Base-by-base conservation (phyloP, 2,329 filamentous ascomycete species). In the Fusarium abutilonis region DNA sequence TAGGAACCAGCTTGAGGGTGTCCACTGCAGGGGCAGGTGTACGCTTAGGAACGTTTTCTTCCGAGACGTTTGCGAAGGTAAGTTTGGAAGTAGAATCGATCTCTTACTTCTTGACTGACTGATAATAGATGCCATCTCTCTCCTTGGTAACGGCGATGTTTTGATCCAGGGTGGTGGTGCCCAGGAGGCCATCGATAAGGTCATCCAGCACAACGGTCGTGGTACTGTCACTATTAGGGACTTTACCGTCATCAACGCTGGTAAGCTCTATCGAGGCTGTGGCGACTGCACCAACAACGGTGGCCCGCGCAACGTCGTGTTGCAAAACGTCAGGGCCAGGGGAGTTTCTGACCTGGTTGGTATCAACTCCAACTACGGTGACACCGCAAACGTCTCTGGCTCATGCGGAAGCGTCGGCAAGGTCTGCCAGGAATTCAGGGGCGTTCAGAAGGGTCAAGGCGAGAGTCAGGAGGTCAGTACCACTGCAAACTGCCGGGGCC, bases 41-140 rank as follows among this genome's bases (percentile, higher is more conserved):
- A 73, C 71, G 9, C 63, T 74, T 9, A 69, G 66, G 46, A 74
- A 74, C 63, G 75, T 78, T 44, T 76, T 74, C 75, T 76, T 74
- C 70, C 63, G 70, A 13, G 71, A 75, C 38, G 74, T 78, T 39
- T 78, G 75, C 61, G 76, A 78, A 49, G 41, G 41, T 43, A n/a
- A 43, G 28, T 4, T 21, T 31, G 17, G 19, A 8, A 21, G 15
- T 11, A 9, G 11, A 5, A 11, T 11, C 15, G 4, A 36, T n/a
- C n/a, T n/a, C 7, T 11, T 36, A 13, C 4, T 3, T 3, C 9
- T 11, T 19, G 9, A 19, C 15, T 36, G 15, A 36, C 9, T 9
- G 8, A 10, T 11, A 19, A 10, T 43, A 5, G 76, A 69, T 38
- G 66, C 63, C 45, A 58, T 65, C 75, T 52, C 48, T 9, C 45